These are phyloP conservation scores for Trichoderma hamatum DNA, from an alignment of 2,329 filamentous ascomycete species.

Conservation along the genomic window DNA sequence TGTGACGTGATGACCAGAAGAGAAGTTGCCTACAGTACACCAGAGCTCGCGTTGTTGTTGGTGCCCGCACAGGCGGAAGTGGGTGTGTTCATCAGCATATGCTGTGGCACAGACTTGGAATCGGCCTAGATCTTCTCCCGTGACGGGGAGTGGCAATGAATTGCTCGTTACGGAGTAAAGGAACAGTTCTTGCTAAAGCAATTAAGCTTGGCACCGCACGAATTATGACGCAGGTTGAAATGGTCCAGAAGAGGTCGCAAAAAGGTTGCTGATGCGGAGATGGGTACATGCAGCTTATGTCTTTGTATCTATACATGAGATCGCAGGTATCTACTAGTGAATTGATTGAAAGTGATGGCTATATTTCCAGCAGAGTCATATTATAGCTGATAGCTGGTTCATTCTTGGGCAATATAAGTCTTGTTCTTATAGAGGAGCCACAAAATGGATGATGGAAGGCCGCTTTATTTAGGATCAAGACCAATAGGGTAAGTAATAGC, in stretches of 20 bases:
- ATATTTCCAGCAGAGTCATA: neutral
- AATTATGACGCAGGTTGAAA: neutral
- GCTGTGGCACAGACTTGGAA: neutral
- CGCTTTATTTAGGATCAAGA: too few species aligned
- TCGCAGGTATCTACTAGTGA: neutral
- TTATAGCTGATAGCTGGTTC: too few species aligned
- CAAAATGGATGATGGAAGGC: too few species aligned
- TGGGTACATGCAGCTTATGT: neutral
- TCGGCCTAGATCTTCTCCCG: neutral
- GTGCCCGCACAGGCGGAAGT: slow-evolving; percentile 14
- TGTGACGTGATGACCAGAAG: slow-evolving; percentile 6
- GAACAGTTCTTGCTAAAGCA: neutral
- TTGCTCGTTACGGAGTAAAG: neutral
- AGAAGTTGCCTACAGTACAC: neutral
- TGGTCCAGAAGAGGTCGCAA: neutral
- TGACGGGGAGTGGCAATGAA: neutral
- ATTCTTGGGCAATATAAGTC: too few species aligned
- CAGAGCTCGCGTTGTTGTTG: slow-evolving; percentile 6
- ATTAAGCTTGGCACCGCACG: neutral
- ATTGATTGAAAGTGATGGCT: neutral
- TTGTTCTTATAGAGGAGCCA: too few species aligned
- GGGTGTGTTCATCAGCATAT: slow-evolving; percentile 10
- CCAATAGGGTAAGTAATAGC: too few species aligned
- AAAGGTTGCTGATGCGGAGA: neutral
- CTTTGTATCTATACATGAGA: neutral